Percentiles rank a stretch among this genome's conserved stretches.
phyloP scores from a whole-genome alignment of 768 basidiomycete species.

The Sutorius australiensis region DNA sequence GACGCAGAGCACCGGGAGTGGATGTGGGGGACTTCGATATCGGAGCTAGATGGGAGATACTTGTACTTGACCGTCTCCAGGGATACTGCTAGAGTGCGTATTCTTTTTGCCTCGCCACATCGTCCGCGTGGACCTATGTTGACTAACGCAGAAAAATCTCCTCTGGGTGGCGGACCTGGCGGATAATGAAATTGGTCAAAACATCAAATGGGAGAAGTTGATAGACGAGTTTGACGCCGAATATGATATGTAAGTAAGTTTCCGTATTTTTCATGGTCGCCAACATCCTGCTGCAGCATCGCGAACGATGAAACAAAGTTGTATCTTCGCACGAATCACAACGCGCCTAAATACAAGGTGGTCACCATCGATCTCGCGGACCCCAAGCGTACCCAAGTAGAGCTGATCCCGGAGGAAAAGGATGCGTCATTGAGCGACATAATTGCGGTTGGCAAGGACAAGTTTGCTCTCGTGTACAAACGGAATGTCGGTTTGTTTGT shows the following conservation, averaged over 20 bases:
- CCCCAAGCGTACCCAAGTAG: conserved; percentile 42
- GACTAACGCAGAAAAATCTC: conserved; percentile 57
- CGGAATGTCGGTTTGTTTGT: conserved; percentile 52
- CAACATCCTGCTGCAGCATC: conserved; percentile 39
- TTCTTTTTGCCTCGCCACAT: neutral
- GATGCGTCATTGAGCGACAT: conserved; percentile 55
- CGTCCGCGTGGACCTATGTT: neutral
- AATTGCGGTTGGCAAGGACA: conserved; percentile 48
- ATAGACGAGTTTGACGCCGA: conserved; percentile 65
- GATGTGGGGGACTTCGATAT: conserved; percentile 55
- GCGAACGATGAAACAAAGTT: conserved; percentile 60
- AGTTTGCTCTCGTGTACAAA: conserved; percentile 62
- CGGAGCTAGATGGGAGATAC: conserved; percentile 64
- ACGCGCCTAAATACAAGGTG: conserved; percentile 65
- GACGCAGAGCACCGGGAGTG: conserved; percentile 62
- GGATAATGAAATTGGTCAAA: conserved; percentile 53
- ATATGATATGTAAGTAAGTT: conserved; percentile 53
- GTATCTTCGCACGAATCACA: conserved; percentile 61
- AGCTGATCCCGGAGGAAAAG: conserved; percentile 67
- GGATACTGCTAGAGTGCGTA: conserved; percentile 61
- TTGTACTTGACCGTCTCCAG: conserved; percentile 49
- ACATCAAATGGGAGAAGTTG: conserved; percentile 72
- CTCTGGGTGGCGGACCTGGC: conserved; percentile 71
- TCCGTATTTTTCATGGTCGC: neutral
- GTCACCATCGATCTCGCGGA: conserved; percentile 60